Evolutionary conservation across 106 monocot species (phyloP).

Genomic region (Phalaenopsis equestris): DNA sequence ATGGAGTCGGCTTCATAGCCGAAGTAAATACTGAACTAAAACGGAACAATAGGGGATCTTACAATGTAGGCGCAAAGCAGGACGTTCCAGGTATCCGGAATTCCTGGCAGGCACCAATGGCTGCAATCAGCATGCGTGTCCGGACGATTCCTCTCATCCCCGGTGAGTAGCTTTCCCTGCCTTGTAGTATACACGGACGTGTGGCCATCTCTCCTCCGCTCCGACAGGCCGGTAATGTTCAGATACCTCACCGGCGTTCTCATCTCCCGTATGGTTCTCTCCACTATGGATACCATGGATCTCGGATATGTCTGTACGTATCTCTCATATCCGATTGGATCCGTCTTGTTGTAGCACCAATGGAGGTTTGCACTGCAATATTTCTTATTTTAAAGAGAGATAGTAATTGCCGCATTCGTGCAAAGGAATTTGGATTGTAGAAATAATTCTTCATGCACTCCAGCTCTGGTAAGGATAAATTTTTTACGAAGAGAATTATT

Average conservation of each 20-base stretch:
- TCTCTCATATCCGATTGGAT: conserved; percentile 20
- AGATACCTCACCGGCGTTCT: conserved; percentile 35
- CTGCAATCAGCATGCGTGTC: conserved; percentile 53
- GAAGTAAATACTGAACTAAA: neutral
- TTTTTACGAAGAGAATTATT: too few species aligned
- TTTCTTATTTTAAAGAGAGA: too few species aligned
- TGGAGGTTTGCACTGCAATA: conserved; percentile 18
- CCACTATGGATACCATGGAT: conserved; percentile 19
- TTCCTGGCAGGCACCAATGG: conserved; percentile 90
- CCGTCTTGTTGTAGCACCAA: conserved; percentile 45
- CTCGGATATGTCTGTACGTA: conserved; percentile 25
- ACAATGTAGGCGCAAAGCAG: conserved; percentile 53
- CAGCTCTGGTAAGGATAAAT: too few species aligned
- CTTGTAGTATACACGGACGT: conserved; percentile 33
- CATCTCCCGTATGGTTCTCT: conserved; percentile 24
- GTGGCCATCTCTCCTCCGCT: conserved; percentile 37
- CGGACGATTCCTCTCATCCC: conserved; percentile 12
- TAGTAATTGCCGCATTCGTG: too few species aligned
- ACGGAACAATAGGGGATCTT: neutral
- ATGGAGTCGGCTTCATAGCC: too few species aligned
- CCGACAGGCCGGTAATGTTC: conserved; percentile 43
- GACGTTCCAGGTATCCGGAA: conserved; percentile 92
- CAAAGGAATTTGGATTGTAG: too few species aligned
- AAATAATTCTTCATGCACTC: too few species aligned
- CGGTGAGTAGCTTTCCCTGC: conserved; percentile 24